Evolutionary conservation across 192 early-diverging fungal species (phyloP).

Genomic region (Spizellomyces sp.): DNA sequence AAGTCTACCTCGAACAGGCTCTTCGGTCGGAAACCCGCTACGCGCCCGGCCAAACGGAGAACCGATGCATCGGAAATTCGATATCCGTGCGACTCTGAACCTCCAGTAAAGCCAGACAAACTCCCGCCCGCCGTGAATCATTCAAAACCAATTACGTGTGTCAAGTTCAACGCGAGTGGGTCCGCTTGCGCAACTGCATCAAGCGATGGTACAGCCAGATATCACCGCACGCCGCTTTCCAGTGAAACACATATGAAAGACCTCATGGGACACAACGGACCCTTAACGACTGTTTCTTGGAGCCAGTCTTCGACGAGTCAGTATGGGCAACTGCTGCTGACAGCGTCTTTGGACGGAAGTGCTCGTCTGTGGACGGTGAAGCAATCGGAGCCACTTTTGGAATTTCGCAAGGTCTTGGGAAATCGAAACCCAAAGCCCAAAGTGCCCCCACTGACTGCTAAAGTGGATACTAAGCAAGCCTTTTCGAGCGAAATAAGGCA

Average conservation of each 20-base stretch:
- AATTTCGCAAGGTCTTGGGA: slow-evolving; percentile 1
- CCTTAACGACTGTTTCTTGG: slow-evolving; percentile 32
- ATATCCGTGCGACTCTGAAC: slow-evolving; percentile 10
- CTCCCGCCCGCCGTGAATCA: slow-evolving; percentile 21
- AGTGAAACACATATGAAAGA: neutral
- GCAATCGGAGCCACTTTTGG: slow-evolving; percentile 26
- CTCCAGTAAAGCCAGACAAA: slow-evolving; percentile 1
- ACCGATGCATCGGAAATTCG: neutral
- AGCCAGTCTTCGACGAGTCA: neutral
- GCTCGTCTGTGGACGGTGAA: slow-evolving; percentile 21
- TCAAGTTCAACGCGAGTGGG: slow-evolving; percentile 29
- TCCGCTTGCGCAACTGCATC: slow-evolving; percentile 22
- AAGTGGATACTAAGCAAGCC: neutral
- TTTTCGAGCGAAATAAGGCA: slow-evolving; percentile 11
- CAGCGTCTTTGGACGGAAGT: slow-evolving; percentile 27
- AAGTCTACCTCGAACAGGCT: slow-evolving; percentile 27
- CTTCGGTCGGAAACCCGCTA: slow-evolving; percentile 8
- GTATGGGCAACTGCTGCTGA: slow-evolving; percentile 21
- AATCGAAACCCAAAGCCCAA: neutral
- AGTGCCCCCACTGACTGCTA: neutral
- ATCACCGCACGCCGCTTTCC: slow-evolving; percentile 3
- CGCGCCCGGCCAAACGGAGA: neutral
- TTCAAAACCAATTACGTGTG: slow-evolving; percentile 23
- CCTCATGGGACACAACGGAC: slow-evolving; percentile 28
- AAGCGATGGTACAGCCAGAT: slow-evolving; percentile 26